Conservation (phyloP, 371 early-diverging fungal genomes). For the Smittium culicis region DNA sequence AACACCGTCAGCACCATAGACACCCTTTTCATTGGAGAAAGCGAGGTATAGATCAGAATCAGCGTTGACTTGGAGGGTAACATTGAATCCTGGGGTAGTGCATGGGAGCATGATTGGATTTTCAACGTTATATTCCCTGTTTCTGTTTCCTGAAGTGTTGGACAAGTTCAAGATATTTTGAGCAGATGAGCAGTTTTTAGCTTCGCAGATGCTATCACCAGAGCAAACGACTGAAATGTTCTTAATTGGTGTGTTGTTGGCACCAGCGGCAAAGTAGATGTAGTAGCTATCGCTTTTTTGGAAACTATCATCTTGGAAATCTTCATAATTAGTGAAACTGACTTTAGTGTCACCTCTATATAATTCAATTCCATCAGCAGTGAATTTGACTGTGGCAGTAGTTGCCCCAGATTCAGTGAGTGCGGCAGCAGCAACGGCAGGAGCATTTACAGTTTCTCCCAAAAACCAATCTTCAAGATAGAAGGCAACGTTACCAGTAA, state of each 20-base stretch:
- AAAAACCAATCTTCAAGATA: background rate
- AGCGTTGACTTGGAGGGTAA: background rate
- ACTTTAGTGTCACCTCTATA: no score
- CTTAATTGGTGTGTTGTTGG: background rate
- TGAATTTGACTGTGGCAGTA: no score
- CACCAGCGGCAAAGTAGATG: background rate
- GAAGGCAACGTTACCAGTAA: background rate
- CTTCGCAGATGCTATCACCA: background rate
- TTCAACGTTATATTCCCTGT: background rate
- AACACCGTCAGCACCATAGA: slow-evolving; percentile 5
- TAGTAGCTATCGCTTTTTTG: background rate
- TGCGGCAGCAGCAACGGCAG: background rate
- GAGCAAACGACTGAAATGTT: background rate
- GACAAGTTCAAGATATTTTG: no score
- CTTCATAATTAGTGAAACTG: no score
- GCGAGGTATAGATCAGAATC: slow-evolving; percentile 5
- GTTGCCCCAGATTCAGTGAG: background rate
- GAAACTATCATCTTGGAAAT: no score
- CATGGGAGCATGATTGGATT: background rate
- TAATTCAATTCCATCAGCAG: background rate
- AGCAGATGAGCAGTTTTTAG: background rate
- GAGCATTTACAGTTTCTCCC: background rate
- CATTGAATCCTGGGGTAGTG: background rate
- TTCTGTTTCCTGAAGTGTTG: no score
- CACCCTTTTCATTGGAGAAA: background rate